Percentiles rank a stretch among this genome's conserved stretches.
Conservation (phyloP, 768 basidiomycete genomes). For the Tricholoma sp. region DNA sequence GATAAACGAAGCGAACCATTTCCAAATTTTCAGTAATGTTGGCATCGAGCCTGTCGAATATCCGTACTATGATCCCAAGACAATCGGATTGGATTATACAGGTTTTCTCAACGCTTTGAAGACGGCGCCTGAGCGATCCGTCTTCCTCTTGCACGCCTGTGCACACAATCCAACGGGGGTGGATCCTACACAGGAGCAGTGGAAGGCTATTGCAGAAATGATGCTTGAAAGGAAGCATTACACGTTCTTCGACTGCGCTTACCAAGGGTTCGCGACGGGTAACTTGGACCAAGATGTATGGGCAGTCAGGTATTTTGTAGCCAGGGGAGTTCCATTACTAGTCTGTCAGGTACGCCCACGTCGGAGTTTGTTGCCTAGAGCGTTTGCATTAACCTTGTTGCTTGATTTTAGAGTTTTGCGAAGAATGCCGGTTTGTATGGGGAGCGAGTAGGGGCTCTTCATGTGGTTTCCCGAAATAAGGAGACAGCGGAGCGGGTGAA, state of each 20-base stretch:
- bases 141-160: slow-evolving; percentile 89
- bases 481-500: slow-evolving; percentile 70
- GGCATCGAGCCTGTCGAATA: slow-evolving; percentile 84
- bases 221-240: slow-evolving; percentile 74
- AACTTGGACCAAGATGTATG: slow-evolving; percentile 88
- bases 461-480: slow-evolving; percentile 60
- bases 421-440: slow-evolving; percentile 96
- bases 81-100: slow-evolving; percentile 77
- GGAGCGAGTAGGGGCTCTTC: slow-evolving; percentile 92
- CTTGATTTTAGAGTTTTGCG: slow-evolving; percentile 74
- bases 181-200: slow-evolving; percentile 86
- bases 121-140: slow-evolving; percentile 67
- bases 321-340: slow-evolving; percentile 66
- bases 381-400: not conserved
- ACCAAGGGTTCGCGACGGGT: slow-evolving; percentile 96
- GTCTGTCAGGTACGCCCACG: slow-evolving; percentile 72
- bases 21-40: slow-evolving; percentile 86
- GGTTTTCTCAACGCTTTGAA: slow-evolving; percentile 60
- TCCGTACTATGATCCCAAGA: slow-evolving; percentile 91
- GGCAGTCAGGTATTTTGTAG: slow-evolving; percentile 85
- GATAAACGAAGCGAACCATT: slow-evolving; percentile 69
- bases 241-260: slow-evolving; percentile 93
- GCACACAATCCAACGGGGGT: slow-evolving; percentile 98
- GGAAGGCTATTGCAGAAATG: slow-evolving; percentile 69
- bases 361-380: not conserved